Percentiles rank a stretch among this genome's conserved stretches.
Evolutionary conservation across 2,329 filamentous ascomycete genomes (phyloP).

Genomic region (Chrysoporthe cubensis): DNA sequence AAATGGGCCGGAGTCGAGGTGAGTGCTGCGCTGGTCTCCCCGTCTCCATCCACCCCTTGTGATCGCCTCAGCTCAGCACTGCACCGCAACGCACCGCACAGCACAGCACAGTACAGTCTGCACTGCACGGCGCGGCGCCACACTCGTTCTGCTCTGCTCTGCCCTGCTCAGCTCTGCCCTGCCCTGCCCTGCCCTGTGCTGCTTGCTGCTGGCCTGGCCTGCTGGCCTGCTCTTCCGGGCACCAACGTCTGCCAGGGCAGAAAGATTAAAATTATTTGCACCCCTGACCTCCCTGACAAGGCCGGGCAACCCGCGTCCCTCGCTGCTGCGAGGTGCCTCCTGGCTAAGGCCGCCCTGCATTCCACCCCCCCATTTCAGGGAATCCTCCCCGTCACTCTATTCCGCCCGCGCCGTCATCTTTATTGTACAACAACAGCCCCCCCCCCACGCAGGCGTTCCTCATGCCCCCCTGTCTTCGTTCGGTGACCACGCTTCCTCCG

Average conservation of each 20-base stretch:
- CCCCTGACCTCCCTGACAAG: background rate
- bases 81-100: background rate
- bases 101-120: too few relatives aligned
- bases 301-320: background rate
- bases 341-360: background rate
- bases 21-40: background rate
- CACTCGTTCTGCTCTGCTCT: background rate
- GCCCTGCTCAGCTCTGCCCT: background rate
- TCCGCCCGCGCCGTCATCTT: slow-evolving; percentile 18
- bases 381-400: slow-evolving; percentile 23
- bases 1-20: slow-evolving; percentile 61
- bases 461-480: slow-evolving; percentile 19
- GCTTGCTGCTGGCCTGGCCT: too few relatives aligned
- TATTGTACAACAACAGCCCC: slow-evolving; percentile 15
- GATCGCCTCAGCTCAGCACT: background rate
- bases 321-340: background rate
- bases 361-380: slow-evolving; percentile 13
- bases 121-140: too few relatives aligned
- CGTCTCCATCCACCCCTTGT: background rate
- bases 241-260: background rate
- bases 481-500: slow-evolving; percentile 17
- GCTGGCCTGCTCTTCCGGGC: background rate
- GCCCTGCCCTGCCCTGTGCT: too few relatives aligned
- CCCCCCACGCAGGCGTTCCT: background rate
- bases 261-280: background rate